A percentile compares a stretch with the other conserved stretches of the same genome.
phyloP scores from a whole-genome alignment of 495 filamentous ascomycete species.

The Haplographium delicatum region DNA sequence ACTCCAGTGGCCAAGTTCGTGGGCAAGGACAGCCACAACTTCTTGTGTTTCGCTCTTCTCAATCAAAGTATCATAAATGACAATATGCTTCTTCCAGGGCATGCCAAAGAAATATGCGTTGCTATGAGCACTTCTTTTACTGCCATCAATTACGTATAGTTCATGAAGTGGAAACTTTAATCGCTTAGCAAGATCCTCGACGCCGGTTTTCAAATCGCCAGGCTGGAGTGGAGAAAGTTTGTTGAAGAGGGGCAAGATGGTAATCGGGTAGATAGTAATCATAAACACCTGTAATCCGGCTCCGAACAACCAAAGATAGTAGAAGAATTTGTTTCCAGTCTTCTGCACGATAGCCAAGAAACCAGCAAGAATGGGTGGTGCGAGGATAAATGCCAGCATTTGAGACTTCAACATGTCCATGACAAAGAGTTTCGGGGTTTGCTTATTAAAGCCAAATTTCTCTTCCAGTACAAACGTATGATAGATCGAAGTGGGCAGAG shows the following conservation, averaged over 20 bases:
- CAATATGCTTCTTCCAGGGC: conserved; percentile 99
- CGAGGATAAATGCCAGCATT: conserved; percentile 69
- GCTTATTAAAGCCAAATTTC: conserved; percentile 98
- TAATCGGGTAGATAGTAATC: conserved; percentile 93
- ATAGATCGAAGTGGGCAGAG: conserved; percentile 81
- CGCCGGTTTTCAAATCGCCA: conserved; percentile 78
- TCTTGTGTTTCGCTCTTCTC: conserved; percentile 89
- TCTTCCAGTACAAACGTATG: conserved; percentile 93
- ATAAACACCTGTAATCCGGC: conserved; percentile 83
- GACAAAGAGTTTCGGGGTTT: conserved; percentile 82
- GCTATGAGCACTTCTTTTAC: conserved; percentile 93
- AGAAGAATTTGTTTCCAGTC: conserved; percentile 90
- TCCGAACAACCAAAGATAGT: conserved; percentile 93
- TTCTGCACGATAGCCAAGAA: conserved; percentile 88
- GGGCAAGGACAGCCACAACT: conserved; percentile 89
- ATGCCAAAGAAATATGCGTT: conserved; percentile 98
- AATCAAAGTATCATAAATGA: conserved; percentile 95
- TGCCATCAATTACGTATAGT: conserved; percentile 93
- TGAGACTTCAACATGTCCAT: conserved; percentile 91
- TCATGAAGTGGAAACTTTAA: conserved; percentile 88
- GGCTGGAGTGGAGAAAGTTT: conserved; percentile 90
- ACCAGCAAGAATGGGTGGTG: conserved; percentile 79
- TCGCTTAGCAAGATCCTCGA: conserved; percentile 77
- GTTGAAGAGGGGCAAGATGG: conserved; percentile 95
- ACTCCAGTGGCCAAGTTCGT: conserved; percentile 97